Base-by-base conservation (phyloP, 306 rosid species). In the Cucurbita moschata region DNA sequence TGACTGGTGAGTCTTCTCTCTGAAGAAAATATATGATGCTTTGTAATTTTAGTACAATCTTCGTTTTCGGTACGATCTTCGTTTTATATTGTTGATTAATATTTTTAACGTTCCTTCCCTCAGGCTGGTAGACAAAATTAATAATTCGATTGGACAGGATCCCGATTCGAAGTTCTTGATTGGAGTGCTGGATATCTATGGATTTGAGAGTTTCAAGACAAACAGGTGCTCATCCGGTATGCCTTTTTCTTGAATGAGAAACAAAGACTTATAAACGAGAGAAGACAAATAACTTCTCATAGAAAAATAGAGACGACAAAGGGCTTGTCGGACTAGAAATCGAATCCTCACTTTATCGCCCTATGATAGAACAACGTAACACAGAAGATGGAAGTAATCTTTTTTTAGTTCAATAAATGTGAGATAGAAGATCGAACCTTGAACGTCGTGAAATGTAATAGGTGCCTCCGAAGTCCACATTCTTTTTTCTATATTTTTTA, bases 181-280 rank as follows among this genome's bases (percentile, higher is more conserved):
- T 71, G 99, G 99, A 1, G 99, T 95, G 80, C 89, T 95, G 84
- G 99, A 95, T 86, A 95, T 95, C 71, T 95, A 95, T 80, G 99
- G 99, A 79, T 95, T 95, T 82, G 99, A 95, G 86, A 95, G 97
- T 91, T 95, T 95, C 91, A 91, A 89, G 88, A 91, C 96, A 73
- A 95, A 95, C 97, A 95, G 99, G 99, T 95, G 86, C 86, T 76
- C 83, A 82, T 55, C 75, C 42, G 80, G 79, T 81, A 76, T 63
- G 75, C 83, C 82, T 82, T 87, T 81, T 81, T 76, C 77, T 82
- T 77, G 81, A 44, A 75, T 85, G 68, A 69, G 79, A 77, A 79
- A 74, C 72, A 53, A 66, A 71, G 79, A 72, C 55, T 59, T 72
- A 38, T 37, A 47, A 49, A 35, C 53, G 62, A 16, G 55, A 49